phyloP scores from a whole-genome alignment of 2,329 filamentous ascomycete genomes.

The Trichoderma cornu-damae region DNA sequence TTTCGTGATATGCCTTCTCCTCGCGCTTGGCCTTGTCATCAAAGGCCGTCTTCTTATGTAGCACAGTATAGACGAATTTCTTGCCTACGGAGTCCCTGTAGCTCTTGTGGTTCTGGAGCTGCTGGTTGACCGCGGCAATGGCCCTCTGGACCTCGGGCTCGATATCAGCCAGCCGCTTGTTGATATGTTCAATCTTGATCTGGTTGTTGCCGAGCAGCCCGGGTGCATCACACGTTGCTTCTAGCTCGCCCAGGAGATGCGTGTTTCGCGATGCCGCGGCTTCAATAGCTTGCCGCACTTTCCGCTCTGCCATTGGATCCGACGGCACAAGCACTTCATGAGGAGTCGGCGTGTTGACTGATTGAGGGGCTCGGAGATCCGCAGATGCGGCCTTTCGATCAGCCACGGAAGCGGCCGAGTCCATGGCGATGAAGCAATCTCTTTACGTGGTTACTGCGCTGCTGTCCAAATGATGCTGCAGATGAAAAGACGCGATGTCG shows the following conservation, averaged over 20 bases:
- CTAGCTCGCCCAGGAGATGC: conserved; percentile 15
- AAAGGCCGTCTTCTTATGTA: conserved; percentile 10
- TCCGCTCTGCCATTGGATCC: conserved; percentile 7
- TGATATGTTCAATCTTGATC: conserved; percentile 7
- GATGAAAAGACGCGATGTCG: background rate
- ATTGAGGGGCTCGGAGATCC: background rate
- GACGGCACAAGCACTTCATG: background rate
- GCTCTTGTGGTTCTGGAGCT: conserved; percentile 16
- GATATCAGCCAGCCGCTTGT: conserved; percentile 15
- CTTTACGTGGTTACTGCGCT: background rate
- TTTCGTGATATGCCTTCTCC: conserved; percentile 12
- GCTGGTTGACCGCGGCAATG: conserved; percentile 6
- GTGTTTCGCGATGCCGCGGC: conserved; percentile 7
- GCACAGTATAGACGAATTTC: conserved; percentile 15
- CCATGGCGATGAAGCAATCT: background rate
- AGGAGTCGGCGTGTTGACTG: background rate
- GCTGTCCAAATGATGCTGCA: background rate
- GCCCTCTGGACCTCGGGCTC: conserved; percentile 8
- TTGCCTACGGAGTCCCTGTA: conserved; percentile 11
- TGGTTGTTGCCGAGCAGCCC: conserved; percentile 9
- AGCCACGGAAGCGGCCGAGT: background rate
- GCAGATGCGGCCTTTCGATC: background rate
- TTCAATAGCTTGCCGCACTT: conserved; percentile 29
- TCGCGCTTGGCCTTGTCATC: conserved; percentile 10
- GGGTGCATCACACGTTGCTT: conserved; percentile 5